Conservation (phyloP, 768 basidiomycete species). For the Gloeophyllum trabeum region DNA sequence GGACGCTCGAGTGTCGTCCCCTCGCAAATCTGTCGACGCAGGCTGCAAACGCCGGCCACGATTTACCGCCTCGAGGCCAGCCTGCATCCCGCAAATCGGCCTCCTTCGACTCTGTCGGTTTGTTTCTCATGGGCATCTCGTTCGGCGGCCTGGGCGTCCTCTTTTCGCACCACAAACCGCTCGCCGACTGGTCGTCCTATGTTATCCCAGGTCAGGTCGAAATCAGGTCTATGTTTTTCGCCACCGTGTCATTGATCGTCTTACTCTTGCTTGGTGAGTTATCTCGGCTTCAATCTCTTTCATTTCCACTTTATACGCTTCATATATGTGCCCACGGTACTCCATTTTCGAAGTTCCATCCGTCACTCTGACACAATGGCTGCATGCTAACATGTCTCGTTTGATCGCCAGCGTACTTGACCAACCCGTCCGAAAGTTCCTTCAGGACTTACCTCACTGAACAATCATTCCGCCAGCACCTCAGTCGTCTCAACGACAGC, state of each 20-base stretch:
- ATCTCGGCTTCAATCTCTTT: slow-evolving; percentile 4
- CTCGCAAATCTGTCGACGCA: slow-evolving; percentile 14
- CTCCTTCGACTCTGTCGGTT: slow-evolving; percentile 29
- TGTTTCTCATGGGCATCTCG: slow-evolving; percentile 56
- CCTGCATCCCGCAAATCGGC: slow-evolving; percentile 16
- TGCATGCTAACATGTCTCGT: not conserved
- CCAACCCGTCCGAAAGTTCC: slow-evolving; percentile 88
- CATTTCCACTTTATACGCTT: slow-evolving; percentile 2
- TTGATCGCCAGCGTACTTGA: slow-evolving; percentile 67
- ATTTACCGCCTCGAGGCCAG: slow-evolving; percentile 11
- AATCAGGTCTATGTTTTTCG: slow-evolving; percentile 59
- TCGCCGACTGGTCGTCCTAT: slow-evolving; percentile 34
- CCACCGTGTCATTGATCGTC: slow-evolving; percentile 57
- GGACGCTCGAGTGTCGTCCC: slow-evolving; percentile 14
- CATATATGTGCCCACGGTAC: too few relatives aligned
- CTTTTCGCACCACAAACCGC: slow-evolving; percentile 43
- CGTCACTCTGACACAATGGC: too few relatives aligned
- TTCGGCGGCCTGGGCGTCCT: slow-evolving; percentile 51
- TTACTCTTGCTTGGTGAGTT: slow-evolving; percentile 57
- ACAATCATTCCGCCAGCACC: slow-evolving; percentile 90
- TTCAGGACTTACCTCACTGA: slow-evolving; percentile 96
- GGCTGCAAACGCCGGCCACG: slow-evolving; percentile 6
- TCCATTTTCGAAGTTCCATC: too few relatives aligned
- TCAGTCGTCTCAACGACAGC: slow-evolving; percentile 71
- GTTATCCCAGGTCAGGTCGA: slow-evolving; percentile 46